Base-by-base conservation (phyloP, 2,329 filamentous ascomycete genomes). In the Scedosporium minutisporum region DNA sequence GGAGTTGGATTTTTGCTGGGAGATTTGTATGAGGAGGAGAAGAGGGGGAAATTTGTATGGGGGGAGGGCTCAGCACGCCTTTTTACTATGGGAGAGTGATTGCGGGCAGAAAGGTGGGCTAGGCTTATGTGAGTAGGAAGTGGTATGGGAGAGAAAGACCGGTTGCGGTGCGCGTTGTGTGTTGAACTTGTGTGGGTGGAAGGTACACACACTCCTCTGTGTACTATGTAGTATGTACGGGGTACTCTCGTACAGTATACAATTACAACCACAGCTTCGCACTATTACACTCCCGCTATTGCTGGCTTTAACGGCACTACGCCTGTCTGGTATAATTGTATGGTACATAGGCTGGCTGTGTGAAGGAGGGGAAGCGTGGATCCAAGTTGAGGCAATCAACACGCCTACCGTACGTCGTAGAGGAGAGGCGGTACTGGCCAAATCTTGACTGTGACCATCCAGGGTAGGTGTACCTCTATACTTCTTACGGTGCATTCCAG, bases 71-170 rank as follows among this genome's bases (percentile, higher is more conserved):
- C 76, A 76, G 77, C 77, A 77, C 21, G 78, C 80, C 81, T 84
- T 86, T 85, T 85, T 84, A 85, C 82, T 83, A 81, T 82, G 82
- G 78, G 79, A 75, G 80, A 80, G 79, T 84, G 82, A 84, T 85
- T 84, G 81, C 76, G 79, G 72, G 75, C 72, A 67, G 69, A 68
- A 69, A 70, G 69, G 69, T 69, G 68, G 68, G 70, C 69, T 68
- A 62, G 63, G 59, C 58, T 61, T 33, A 48, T 44, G 42, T 38
- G 46, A 58, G 64, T 60, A 18, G 57, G 44, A 58, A 58, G 64
- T 60, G 14, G 57, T 57, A 58, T 41, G 29, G 23, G 38, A 55
- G 61, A 42, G 57, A 48, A 23, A 38, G 55, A 12, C 61, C 42
- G 38, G 55, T 16, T 42, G 55, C 41, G 44, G 23, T 38, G 33